A percentile compares a stretch with the other conserved stretches of the same genome.
Conservation (phyloP, 495 filamentous ascomycete species). For the Aspergillus ostianus region DNA sequence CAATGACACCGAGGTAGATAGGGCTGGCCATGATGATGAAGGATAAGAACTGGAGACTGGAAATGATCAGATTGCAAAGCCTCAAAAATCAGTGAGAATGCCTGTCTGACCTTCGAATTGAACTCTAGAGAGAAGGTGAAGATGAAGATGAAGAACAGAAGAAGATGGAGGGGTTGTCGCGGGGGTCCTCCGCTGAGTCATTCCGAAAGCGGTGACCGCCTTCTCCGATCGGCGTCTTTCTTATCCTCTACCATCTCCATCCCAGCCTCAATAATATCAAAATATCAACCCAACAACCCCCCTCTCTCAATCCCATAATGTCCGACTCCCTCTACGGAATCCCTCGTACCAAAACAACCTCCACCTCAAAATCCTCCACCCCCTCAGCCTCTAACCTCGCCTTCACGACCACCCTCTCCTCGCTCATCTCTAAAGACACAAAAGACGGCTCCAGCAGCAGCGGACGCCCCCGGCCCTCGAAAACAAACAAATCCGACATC, state of each 20-base stretch:
- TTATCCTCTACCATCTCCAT: background rate
- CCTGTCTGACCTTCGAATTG: no score
- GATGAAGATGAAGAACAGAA: no score
- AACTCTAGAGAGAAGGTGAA: no score
- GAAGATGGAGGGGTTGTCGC: no score
- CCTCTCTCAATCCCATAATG: conserved; percentile 6
- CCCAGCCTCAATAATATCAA: background rate
- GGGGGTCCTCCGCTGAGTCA: no score
- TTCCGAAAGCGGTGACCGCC: no score
- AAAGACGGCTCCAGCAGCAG: conserved; percentile 27
- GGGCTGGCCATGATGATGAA: conserved; percentile 35
- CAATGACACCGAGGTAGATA: conserved; percentile 49
- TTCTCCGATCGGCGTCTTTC: background rate
- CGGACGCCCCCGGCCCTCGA: conserved; percentile 65
- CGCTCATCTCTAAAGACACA: conserved; percentile 58
- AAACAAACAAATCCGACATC: conserved; percentile 62
- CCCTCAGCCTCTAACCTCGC: conserved; percentile 71
- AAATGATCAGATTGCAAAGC: background rate
- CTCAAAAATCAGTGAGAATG: no score
- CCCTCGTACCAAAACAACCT: conserved; percentile 52
- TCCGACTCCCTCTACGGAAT: conserved; percentile 65
- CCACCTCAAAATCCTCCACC: conserved; percentile 43
- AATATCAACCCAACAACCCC: background rate
- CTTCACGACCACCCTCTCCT: conserved; percentile 76
- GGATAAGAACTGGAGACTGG: background rate